Base-by-base conservation (phyloP, 2,329 filamentous ascomycete genomes). In the Nemania diffusa region DNA sequence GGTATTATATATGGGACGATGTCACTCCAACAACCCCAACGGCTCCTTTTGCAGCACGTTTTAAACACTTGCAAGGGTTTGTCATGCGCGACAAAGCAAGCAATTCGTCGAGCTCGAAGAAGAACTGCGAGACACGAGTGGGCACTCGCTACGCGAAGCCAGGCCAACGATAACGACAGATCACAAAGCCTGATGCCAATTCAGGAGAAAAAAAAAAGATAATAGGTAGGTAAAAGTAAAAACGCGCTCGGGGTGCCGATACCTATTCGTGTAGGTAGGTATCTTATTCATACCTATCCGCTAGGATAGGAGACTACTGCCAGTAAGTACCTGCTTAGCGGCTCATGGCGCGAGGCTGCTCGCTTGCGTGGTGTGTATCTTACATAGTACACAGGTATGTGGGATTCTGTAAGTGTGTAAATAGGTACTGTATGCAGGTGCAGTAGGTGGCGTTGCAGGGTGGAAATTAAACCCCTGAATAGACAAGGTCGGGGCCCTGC, bases 391-490 rank as follows among this genome's bases (percentile, higher is more conserved):
- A n/a, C n/a, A n/a, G n/a, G n/a, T n/a, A n/a, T n/a, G n/a, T n/a
- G n/a, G n/a, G n/a, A n/a, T n/a, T n/a, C n/a, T n/a, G n/a, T n/a
- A n/a, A n/a, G n/a, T n/a, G n/a, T n/a, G n/a, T n/a, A n/a, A n/a
- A n/a, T 37, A 37, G 34, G 34, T 37, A 37, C 34, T 37, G 15
- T n/a, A n/a, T n/a, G 34, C 11, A 50, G 44, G 22, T 50, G n/a
- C 24, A 50, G 9, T n/a, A 26, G 46, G 69, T 74, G 71, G 71
- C 68, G 66, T 57, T 67, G 57, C 65, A 64, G 34, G 48, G 73
- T 73, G 72, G 73, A 75, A 75, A 75, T 75, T 75, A 75, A 55
- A 50, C 63, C 66, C 67, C 67, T 67, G 52, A 62, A 55, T n/a
- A 42, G 62, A 57, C 44, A 51, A 51, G 32, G 37, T 8, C 48